phyloP scores from a whole-genome alignment of 805 yeast genomes.

The Zygotorulaspora florentina region DNA sequence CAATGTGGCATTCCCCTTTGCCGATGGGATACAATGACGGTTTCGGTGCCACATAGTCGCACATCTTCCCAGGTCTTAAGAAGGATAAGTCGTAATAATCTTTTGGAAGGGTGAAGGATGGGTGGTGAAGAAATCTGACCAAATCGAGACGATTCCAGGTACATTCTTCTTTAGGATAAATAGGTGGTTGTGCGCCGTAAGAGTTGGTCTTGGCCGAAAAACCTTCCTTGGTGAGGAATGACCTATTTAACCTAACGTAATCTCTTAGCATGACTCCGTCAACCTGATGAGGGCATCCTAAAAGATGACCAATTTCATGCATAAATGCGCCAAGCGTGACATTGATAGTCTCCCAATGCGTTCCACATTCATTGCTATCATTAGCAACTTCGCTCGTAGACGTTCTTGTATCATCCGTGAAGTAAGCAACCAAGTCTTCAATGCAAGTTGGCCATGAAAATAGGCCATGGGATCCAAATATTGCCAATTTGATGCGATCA shows the following conservation, averaged over 20 bases:
- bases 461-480: conserved; percentile 89
- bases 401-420: conserved; percentile 66
- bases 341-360: conserved; percentile 85
- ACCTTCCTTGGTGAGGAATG: conserved; percentile 70
- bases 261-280: conserved; percentile 89
- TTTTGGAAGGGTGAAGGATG: conserved; percentile 65
- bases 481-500: conserved; percentile 67
- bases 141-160: conserved; percentile 85
- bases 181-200: conserved; percentile 44
- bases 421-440: conserved; percentile 63
- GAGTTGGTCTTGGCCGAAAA: conserved; percentile 50
- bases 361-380: conserved; percentile 78
- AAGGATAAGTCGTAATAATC: conserved; percentile 51
- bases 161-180: conserved; percentile 61
- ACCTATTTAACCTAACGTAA: conserved; percentile 73
- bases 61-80: conserved; percentile 35
- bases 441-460: conserved; percentile 89
- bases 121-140: conserved; percentile 74
- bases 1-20: conserved; percentile 42
- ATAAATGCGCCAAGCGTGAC: conserved; percentile 88
- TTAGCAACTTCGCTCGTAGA: conserved; percentile 76
- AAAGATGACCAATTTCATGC: conserved; percentile 90
- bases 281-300: conserved; percentile 91
- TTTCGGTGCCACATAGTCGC: conserved; percentile 20
- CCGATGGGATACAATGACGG: conserved; percentile 48